phyloP scores from a whole-genome alignment of 2,329 filamentous ascomycete species.

The Colletotrichum euphorbiae region DNA sequence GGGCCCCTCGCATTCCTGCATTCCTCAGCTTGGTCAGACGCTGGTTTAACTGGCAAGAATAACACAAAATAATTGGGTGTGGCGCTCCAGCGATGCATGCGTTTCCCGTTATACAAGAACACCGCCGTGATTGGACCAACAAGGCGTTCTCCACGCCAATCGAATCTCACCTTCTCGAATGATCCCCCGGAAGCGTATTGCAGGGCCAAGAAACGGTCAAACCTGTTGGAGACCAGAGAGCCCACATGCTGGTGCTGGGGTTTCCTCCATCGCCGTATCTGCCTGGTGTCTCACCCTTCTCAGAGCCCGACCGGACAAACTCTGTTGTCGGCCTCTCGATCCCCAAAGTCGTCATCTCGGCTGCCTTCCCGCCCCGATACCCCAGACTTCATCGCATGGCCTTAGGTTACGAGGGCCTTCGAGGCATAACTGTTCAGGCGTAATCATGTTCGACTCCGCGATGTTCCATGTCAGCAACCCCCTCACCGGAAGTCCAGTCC shows the following conservation, averaged over 20 bases:
- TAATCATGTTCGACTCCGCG: constrained; percentile 5
- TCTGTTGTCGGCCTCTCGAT: not conserved
- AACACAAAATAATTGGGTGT: not conserved
- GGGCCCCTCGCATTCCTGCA: not conserved
- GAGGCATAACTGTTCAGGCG: too few relatives aligned
- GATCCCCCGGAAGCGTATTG: constrained; percentile 6
- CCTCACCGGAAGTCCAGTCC: not conserved
- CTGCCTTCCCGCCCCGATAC: not conserved
- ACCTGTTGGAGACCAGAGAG: not conserved
- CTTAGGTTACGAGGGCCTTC: too few relatives aligned
- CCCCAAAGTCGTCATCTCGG: not conserved
- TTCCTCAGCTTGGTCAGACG: not conserved
- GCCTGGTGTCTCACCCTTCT: constrained; percentile 4
- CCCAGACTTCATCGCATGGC: not conserved
- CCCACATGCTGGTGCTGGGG: not conserved
- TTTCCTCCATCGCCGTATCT: not conserved
- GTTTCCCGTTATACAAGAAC: constrained; percentile 3
- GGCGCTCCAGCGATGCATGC: constrained; percentile 7
- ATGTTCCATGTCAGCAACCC: not conserved
- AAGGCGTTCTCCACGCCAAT: not conserved
- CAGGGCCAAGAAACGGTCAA: constrained; percentile 19
- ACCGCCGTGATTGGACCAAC: not conserved
- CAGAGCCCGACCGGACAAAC: not conserved
- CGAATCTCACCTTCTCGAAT: not conserved
- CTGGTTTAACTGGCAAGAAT: not conserved